Evolutionary conservation across 495 filamentous ascomycete genomes (phyloP).

Genomic region (Cryomyces antarcticus): DNA sequence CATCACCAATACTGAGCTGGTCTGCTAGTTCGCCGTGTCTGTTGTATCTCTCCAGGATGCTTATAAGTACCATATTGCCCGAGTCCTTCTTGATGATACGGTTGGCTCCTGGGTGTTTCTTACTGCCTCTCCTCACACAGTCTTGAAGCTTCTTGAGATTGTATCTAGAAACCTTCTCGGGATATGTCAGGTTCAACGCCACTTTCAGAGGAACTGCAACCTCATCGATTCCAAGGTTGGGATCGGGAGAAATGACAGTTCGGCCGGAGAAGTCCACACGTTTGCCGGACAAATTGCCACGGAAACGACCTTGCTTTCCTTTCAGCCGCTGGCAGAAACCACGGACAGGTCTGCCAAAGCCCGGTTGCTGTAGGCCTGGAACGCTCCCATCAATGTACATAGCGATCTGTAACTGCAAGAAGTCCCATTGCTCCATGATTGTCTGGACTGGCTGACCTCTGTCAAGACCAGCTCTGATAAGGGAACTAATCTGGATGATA

Average conservation of each 20-base stretch:
- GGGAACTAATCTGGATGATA: slow-evolving; percentile 72
- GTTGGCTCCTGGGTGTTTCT: slow-evolving; percentile 73
- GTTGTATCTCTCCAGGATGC: slow-evolving; percentile 27
- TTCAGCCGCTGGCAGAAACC: slow-evolving; percentile 91
- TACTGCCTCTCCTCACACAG: slow-evolving; percentile 49
- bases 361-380: slow-evolving; percentile 63
- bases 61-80: slow-evolving; percentile 48
- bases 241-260: slow-evolving; percentile 94
- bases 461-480: slow-evolving; percentile 56
- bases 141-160: slow-evolving; percentile 66
- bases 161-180: slow-evolving; percentile 60
- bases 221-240: slow-evolving; percentile 81
- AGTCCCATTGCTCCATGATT: slow-evolving; percentile 98
- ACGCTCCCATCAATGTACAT: slow-evolving; percentile 96
- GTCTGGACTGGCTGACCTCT: slow-evolving; percentile 67
- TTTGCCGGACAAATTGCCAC: slow-evolving; percentile 91
- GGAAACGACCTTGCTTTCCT: slow-evolving; percentile 91
- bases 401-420: slow-evolving; percentile 78
- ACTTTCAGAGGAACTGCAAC: slow-evolving; percentile 81
- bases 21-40: slow-evolving; percentile 44
- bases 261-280: slow-evolving; percentile 96
- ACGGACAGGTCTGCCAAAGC: slow-evolving; percentile 60
- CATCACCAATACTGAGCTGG: slow-evolving; percentile 58
- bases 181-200: slow-evolving; percentile 86
- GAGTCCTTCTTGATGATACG: slow-evolving; percentile 53